phyloP scores from a whole-genome alignment of 176 grass and related monocot species.

The Sorghum bicolor region DNA sequence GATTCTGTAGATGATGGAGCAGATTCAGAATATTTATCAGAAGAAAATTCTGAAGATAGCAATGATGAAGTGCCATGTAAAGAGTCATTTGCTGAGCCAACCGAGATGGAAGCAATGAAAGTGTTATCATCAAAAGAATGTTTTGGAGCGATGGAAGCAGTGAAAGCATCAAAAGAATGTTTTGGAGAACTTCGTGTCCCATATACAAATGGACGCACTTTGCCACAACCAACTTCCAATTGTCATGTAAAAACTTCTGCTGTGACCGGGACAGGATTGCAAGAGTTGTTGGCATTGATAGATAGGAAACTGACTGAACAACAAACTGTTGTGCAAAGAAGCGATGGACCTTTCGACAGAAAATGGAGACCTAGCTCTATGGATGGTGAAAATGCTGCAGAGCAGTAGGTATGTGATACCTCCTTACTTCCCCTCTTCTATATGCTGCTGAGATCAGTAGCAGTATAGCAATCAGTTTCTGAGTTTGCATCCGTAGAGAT shows the following conservation, averaged over 20 bases:
- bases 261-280: slow-evolving; percentile 64
- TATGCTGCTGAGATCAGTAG: not conserved
- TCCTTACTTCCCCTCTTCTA: not conserved
- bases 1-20: slow-evolving; percentile 50
- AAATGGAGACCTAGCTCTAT: slow-evolving; percentile 70
- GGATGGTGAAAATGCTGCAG: slow-evolving; percentile 54
- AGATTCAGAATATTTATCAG: slow-evolving; percentile 41
- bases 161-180: slow-evolving; percentile 20
- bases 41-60: slow-evolving; percentile 26
- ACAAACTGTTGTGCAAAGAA: slow-evolving; percentile 59
- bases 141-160: slow-evolving; percentile 4
- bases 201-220: slow-evolving; percentile 18
- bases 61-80: slow-evolving; percentile 24
- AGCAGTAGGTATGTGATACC: slow-evolving; percentile 47
- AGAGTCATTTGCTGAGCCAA: slow-evolving; percentile 25
- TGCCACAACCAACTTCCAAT: slow-evolving; percentile 29
- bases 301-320: slow-evolving; percentile 63
- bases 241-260: slow-evolving; percentile 82
- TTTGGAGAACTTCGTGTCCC: slow-evolving; percentile 3
- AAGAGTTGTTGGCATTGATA: slow-evolving; percentile 68
- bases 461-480: not conserved
- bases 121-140: slow-evolving; percentile 25
- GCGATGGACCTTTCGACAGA: slow-evolving; percentile 65
- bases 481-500: slow-evolving; percentile 1
- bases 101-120: not conserved